Evolutionary conservation across 73 alveolate genomes (phyloP).

Genomic region (Stentor coeruleus): DNA sequence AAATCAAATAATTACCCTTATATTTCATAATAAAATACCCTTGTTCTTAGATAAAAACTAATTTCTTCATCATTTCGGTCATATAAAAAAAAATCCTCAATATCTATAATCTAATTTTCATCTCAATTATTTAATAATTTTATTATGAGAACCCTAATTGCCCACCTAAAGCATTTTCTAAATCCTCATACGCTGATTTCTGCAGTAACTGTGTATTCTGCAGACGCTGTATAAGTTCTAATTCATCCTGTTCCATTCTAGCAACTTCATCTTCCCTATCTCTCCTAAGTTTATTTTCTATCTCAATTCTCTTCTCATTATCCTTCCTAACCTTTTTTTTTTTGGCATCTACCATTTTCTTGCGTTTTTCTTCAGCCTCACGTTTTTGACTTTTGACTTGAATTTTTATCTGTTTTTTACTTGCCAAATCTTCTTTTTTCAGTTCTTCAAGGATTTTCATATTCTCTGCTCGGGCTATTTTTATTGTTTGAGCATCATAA

Average conservation of each 20-base stretch:
- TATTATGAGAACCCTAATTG: too few relatives aligned
- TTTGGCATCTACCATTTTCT: constrained; percentile 22
- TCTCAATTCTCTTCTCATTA: constrained; percentile 24
- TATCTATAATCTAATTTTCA: too few relatives aligned
- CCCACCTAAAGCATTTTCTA: constrained; percentile 13
- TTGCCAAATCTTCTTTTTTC: not conserved
- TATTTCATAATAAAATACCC: too few relatives aligned
- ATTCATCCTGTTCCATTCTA: constrained; percentile 56
- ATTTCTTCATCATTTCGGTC: too few relatives aligned
- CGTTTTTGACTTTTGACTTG: constrained; percentile 22
- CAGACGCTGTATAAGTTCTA: constrained; percentile 52
- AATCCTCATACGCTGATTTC: constrained; percentile 39
- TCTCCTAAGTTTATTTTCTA: constrained; percentile 23
- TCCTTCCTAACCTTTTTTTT: constrained; percentile 30
- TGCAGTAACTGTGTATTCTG: constrained; percentile 55
- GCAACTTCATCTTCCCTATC: constrained; percentile 29
- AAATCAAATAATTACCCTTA: too few relatives aligned
- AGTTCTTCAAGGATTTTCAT: not conserved
- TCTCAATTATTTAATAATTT: too few relatives aligned
- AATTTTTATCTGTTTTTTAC: not conserved
- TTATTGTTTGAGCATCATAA: not conserved
- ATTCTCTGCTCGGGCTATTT: not conserved
- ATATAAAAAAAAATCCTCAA: too few relatives aligned
- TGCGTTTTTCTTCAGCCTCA: constrained; percentile 38
- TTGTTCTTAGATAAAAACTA: too few relatives aligned